Conservation (phyloP, 1,284 basidiomycete genomes). For the Ganoderma lucidum region DNA sequence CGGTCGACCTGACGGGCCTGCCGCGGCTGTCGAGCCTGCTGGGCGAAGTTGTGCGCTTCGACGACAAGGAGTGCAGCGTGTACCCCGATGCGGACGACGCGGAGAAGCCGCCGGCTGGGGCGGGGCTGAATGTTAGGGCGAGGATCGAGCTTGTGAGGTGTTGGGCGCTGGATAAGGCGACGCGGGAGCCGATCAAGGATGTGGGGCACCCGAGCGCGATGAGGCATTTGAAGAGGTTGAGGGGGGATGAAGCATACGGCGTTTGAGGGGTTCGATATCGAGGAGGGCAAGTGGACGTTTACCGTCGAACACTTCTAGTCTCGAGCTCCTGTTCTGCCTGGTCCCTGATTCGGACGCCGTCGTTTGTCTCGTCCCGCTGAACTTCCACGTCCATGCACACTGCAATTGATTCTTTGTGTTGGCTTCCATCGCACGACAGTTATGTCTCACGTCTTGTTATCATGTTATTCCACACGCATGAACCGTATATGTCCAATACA, state of each 20-base stretch:
- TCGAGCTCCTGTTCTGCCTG: background rate
- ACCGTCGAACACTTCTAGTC: constrained; percentile 88
- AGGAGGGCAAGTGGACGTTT: constrained; percentile 93
- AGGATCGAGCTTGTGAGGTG: constrained; percentile 83
- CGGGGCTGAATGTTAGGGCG: constrained; percentile 91
- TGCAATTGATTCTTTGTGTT: background rate
- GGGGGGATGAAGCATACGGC: constrained; percentile 87
- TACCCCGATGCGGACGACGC: constrained; percentile 89
- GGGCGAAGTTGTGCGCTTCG: constrained; percentile 90
- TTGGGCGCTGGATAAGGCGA: constrained; percentile 93
- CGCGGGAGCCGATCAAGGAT: constrained; percentile 91
- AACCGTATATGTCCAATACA: background rate
- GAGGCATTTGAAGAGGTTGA: constrained; percentile 86
- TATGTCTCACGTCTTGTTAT: background rate
- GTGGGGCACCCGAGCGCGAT: constrained; percentile 73
- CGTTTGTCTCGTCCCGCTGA: background rate
- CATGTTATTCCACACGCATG: constrained; percentile 1
- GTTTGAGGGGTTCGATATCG: constrained; percentile 85
- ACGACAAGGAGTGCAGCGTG: constrained; percentile 91
- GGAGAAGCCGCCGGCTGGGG: constrained; percentile 83
- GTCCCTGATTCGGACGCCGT: too few species aligned
- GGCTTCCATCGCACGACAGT: background rate
- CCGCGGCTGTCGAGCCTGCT: constrained; percentile 83
- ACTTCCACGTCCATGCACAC: background rate
- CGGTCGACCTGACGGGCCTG: constrained; percentile 92